Conservation (phyloP, 2,329 filamentous ascomycete species). For the Cryoendolithus antarcticus region DNA sequence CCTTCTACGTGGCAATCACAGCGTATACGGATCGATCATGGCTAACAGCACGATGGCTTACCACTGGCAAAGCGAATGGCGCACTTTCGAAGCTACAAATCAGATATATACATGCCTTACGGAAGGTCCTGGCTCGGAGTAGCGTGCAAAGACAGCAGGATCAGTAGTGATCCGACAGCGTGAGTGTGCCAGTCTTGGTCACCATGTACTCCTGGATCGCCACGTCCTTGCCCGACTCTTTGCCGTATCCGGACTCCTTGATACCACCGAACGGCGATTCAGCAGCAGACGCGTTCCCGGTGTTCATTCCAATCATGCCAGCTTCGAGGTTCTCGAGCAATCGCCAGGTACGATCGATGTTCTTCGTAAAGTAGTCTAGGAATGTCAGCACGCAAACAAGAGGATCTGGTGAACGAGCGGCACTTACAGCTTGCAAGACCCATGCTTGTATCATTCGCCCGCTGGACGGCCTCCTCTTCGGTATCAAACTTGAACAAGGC, state of each 20-base stretch:
- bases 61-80: no score
- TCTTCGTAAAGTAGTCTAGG: constrained; percentile 51
- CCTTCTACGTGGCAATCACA: no score
- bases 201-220: constrained; percentile 46
- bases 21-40: no score
- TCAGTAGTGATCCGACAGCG: constrained; percentile 43
- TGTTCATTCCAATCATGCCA: constrained; percentile 40
- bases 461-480: constrained; percentile 5
- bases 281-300: constrained; percentile 51
- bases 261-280: constrained; percentile 57
- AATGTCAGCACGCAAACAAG: background rate
- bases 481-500: constrained; percentile 6
- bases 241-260: constrained; percentile 56
- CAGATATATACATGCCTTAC: no score
- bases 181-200: constrained; percentile 54
- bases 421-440: constrained; percentile 45
- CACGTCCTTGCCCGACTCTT: constrained; percentile 55
- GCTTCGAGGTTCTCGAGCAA: constrained; percentile 56
- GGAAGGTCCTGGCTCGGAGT: no score
- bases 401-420: background rate
- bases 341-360: constrained; percentile 53
- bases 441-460: constrained; percentile 40
- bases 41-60: no score
- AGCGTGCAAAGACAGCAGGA: background rate
- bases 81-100: no score